Evolutionary conservation across 805 yeast genomes (phyloP), one percentile per base, ranked within the genome.

Genomic region (Candida mattraensis): DNA sequence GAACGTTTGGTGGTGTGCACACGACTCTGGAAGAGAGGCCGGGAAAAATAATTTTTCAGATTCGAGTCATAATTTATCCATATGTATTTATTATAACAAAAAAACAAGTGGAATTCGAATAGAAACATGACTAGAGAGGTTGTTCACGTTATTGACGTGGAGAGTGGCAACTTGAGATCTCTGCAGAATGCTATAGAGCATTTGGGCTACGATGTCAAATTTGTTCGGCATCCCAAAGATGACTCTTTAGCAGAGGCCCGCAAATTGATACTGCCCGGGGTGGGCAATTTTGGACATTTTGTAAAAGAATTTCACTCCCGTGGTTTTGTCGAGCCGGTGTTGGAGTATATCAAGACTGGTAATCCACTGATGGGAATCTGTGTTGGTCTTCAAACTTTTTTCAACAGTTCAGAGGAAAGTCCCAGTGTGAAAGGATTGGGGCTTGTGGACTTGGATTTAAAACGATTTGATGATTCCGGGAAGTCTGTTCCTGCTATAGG

Each of bases 401-500:
- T 91, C 53, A 61, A 62, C 12, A 78, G 80, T 2, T 83, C 95
- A 33, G 84, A 72, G 41, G 99, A 93, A 58, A 73, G 82, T 32
- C 80, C 86, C 11, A 67, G 60, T 11, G 40, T 54, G 7, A 45
- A 57, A 12, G 95, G 93, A n/a, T 64, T 84, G 27, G 79, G 81
- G 0, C 61, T 77, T 14, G 63, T 85, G 3, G 70, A 69, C 20
- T 61, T 76, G 26, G 62, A 63, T 7, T 66, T 94, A 44, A 60
- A 63, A 10, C 81, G 76, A 52, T 93, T 93, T 55, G 75, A 80
- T 48, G 64, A 63, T 10, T 40, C 69, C 5, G 66, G 63, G 19
- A 93, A 93, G 59, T 74, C 96, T 9, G 99, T 93, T 6, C 99
- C 99, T 1, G 89, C 87, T 49, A 91, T 93, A 45, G 99, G 99